phyloP scores from a whole-genome alignment of 176 grass and related monocot genomes.

The Triticum timopheevii region DNA sequence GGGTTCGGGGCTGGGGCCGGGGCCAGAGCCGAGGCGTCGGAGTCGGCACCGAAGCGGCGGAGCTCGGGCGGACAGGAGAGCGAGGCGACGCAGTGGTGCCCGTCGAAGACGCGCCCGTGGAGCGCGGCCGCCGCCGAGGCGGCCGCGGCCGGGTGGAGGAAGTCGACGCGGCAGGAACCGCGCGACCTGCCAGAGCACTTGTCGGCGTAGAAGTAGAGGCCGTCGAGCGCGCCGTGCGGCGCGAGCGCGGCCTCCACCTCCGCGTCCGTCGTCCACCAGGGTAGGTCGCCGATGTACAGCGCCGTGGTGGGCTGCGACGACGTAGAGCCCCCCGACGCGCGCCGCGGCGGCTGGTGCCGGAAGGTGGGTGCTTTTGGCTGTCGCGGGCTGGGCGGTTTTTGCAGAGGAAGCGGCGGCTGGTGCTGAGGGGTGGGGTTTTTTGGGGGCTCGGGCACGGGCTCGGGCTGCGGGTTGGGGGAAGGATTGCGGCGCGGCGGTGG shows the following conservation, averaged over 20 bases:
- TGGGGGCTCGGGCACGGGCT: background rate
- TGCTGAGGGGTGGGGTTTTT: background rate
- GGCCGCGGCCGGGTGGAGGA: conserved; percentile 27
- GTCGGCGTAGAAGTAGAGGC: conserved; percentile 53
- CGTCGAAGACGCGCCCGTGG: conserved; percentile 47
- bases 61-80: conserved; percentile 27
- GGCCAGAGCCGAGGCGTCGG: background rate
- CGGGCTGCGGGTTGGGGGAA: background rate
- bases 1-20: background rate
- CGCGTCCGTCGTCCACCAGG: conserved; percentile 67
- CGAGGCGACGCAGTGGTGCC: conserved; percentile 48
- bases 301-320: background rate
- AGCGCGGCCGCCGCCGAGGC: conserved; percentile 36
- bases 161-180: conserved; percentile 52
- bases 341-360: background rate
- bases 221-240: conserved; percentile 40
- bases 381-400: background rate
- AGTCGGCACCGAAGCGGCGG: background rate
- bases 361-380: background rate
- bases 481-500: background rate
- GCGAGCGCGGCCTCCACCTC: conserved; percentile 60
- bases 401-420: conserved; percentile 3
- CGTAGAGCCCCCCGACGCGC: background rate
- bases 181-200: conserved; percentile 48
- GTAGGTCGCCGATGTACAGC: conserved; percentile 57